Evolutionary conservation across 2,329 filamentous ascomycete species (phyloP), one percentile per base, ranked within the genome.

Genomic region (Dothideomycetidae sp.): DNA sequence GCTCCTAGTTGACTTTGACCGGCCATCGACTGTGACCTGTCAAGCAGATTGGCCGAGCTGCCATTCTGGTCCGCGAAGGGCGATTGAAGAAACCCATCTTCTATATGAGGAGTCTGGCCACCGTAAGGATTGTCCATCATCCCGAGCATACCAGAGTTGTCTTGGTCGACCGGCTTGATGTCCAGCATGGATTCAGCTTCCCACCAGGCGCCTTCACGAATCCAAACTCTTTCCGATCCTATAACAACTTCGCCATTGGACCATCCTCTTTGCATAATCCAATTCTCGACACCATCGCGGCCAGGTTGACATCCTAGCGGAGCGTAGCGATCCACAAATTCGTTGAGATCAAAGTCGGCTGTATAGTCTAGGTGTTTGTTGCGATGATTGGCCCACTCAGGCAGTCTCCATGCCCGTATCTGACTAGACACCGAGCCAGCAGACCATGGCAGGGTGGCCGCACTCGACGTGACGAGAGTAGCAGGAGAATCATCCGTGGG

Each of bases 141-240:
- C 31, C 63, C 68, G 17, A 68, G 67, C 17, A 63, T 66, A 41
- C 71, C 61, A 54, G 71, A 65, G 42, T 67, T 61, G 31, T 62
- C 65, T 5, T 65, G 55, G 19, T 75, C 71, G 37, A 70, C 65
- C 1, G 78, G 74, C 58, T 90, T 88, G 50, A 92, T 67, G 52
- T 98, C 90, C 17, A 96, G 75, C 81, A 94, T 93, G 43, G 74
- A 82, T 61, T 98, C 90, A 4, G 86, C 88, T 59, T 96, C 88
- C 88, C 88, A 96, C 88, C 90, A 98, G 2, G 86, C 81, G 40
- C 66, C 71, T 59, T 98, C 90, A 34, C 88, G 75, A 66, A 96
- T 86, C 90, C 90, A 98, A 29, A 98, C 76, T 19, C 90, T 81
- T 57, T 96, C 85, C 41, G 76, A 78, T 39, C 90, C 90, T 19